Evolutionary conservation across 805 yeast species (phyloP).

Genomic region (Candida tallmaniae): DNA sequence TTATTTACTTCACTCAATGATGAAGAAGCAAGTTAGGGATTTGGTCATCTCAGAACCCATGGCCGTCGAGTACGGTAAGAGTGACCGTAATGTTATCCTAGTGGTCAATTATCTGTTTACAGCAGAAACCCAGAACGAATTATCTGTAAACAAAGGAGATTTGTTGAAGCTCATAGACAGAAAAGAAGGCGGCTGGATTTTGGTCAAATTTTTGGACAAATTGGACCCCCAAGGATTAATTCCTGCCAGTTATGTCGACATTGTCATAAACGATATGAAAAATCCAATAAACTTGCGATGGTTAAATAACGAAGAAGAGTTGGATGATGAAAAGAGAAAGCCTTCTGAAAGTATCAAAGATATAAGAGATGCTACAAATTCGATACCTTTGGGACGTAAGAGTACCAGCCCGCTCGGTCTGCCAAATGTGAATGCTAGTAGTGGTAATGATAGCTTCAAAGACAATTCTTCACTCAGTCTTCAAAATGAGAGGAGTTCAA

Average conservation of each 20-base stretch:
- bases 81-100: conserved; percentile 31
- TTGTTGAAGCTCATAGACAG: conserved; percentile 46
- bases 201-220: conserved; percentile 51
- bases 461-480: too few relatives aligned
- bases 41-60: conserved; percentile 15
- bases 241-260: conserved; percentile 47
- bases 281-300: conserved; percentile 36
- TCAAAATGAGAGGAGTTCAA: too few relatives aligned
- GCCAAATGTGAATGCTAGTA: too few relatives aligned
- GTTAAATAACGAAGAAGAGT: conserved; percentile 16
- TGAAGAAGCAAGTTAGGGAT: conserved; percentile 2
- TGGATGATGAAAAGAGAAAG: conserved; percentile 1
- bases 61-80: conserved; percentile 3
- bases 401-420: too few relatives aligned
- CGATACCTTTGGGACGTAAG: conserved; percentile 23
- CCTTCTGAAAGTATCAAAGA: conserved; percentile 13
- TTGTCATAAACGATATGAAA: conserved; percentile 37
- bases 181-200: conserved; percentile 50
- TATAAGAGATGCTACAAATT: conserved; percentile 15
- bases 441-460: too few relatives aligned
- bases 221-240: conserved; percentile 45
- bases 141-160: conserved; percentile 46
- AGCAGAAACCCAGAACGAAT: conserved; percentile 42
- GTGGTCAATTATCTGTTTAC: conserved; percentile 44
- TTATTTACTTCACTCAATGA: too few relatives aligned